Conservation (phyloP, 164 flowering plant species). For the Stephania japonica region DNA sequence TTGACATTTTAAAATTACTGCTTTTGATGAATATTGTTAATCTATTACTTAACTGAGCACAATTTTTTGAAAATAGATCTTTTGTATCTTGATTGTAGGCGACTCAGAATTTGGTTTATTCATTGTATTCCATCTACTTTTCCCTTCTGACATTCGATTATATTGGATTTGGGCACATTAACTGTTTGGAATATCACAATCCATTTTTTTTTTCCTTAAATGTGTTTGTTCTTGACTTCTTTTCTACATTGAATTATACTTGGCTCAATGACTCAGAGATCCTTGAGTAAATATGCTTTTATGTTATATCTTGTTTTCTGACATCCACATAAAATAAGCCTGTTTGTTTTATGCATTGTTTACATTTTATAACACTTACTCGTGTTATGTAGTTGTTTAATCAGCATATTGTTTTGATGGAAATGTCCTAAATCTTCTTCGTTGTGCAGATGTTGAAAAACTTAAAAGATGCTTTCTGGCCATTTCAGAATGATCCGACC, state of each 20-base stretch:
- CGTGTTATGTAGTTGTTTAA: neutral
- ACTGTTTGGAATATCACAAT: neutral
- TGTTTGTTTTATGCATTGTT: neutral
- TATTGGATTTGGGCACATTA: neutral
- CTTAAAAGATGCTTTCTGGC: constrained; percentile 81
- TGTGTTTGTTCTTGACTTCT: neutral
- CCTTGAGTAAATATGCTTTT: neutral
- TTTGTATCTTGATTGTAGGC: neutral
- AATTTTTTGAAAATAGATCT: neutral
- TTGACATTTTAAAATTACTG: neutral
- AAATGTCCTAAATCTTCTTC: neutral
- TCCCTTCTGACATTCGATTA: neutral
- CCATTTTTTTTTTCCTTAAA: too few species aligned
- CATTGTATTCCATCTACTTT: too few species aligned
- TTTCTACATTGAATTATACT: neutral
- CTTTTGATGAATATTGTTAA: neutral
- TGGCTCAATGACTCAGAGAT: neutral
- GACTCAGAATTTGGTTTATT: neutral
- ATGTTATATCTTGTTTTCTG: neutral
- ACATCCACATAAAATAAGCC: neutral
- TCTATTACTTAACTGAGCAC: neutral
- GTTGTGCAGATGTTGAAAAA: constrained; percentile 52
- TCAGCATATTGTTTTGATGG: neutral
- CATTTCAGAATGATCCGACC: constrained; percentile 55
- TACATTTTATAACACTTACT: neutral